A percentile compares a stretch with the other conserved stretches of the same genome.
Evolutionary conservation across 2,329 filamentous ascomycete genomes (phyloP).

Genomic region (Bretziella fagacearum): DNA sequence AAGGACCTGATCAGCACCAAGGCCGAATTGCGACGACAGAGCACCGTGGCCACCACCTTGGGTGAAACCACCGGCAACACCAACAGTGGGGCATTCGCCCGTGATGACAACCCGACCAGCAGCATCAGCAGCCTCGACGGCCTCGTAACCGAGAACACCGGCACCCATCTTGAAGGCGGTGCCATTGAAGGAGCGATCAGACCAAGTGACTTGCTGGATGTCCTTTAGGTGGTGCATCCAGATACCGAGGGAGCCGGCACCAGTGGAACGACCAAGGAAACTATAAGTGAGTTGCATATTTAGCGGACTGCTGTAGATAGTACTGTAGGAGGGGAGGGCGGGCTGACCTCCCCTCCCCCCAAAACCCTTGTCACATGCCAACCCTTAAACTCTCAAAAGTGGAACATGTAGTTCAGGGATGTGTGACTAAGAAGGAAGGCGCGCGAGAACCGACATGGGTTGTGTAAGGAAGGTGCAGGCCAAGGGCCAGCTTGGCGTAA

Average conservation of each 20-base stretch:
- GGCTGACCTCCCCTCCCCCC: no score
- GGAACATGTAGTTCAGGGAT: no score
- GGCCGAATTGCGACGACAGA: conserved; percentile 36
- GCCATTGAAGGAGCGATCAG: conserved; percentile 23
- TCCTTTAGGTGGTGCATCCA: conserved; percentile 27
- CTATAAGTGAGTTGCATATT: conserved; percentile 20
- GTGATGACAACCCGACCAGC: conserved; percentile 33
- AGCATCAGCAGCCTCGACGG: conserved; percentile 32
- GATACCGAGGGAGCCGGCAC: conserved; percentile 22
- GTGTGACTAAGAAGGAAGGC: no score
- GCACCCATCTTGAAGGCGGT: conserved; percentile 37
- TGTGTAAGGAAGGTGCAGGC: no score
- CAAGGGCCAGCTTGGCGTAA: no score
- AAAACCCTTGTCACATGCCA: no score
- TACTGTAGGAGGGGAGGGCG: no score
- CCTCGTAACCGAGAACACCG: conserved; percentile 35
- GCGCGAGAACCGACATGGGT: no score
- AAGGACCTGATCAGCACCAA: conserved; percentile 42
- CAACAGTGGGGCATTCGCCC: conserved; percentile 39
- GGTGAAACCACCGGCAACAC: conserved; percentile 40
- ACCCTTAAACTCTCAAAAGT: no score
- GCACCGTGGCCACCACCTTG: conserved; percentile 43
- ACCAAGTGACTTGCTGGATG: conserved; percentile 18
- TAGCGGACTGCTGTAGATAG: neutral
- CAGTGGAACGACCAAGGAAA: conserved; percentile 23